phyloP scores from a whole-genome alignment of 129 eudicot species.

The Arctium minus region DNA sequence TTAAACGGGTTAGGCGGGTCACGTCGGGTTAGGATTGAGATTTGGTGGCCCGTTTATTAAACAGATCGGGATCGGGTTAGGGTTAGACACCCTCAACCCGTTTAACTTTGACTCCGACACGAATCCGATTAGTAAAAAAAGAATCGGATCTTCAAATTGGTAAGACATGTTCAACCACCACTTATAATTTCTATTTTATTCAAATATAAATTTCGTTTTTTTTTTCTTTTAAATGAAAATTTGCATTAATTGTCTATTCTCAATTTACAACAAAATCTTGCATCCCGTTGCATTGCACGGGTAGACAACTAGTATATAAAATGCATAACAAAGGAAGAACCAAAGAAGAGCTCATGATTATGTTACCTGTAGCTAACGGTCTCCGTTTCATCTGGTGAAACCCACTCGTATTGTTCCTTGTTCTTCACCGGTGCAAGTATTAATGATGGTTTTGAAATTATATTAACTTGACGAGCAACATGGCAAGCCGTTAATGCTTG shows the following conservation, averaged over 20 bases:
- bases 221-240: not conserved
- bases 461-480: constrained; percentile 88
- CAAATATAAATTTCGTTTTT: not conserved
- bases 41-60: too few relatives aligned
- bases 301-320: not conserved
- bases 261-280: not conserved
- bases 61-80: too few relatives aligned
- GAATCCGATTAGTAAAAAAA: too few relatives aligned
- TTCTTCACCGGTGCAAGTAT: constrained; percentile 58
- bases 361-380: constrained; percentile 58
- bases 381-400: constrained; percentile 82
- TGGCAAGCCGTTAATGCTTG: constrained; percentile 99
- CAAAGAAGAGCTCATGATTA: not conserved
- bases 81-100: too few relatives aligned
- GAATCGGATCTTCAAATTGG: not conserved
- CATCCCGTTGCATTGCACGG: not conserved
- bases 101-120: too few relatives aligned
- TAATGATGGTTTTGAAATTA: constrained; percentile 71
- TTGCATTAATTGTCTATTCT: not conserved
- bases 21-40: too few relatives aligned
- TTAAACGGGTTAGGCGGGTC: too few relatives aligned
- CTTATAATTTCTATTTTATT: not conserved
- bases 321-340: not conserved
- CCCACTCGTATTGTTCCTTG: constrained; percentile 66
- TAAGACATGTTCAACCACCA: not conserved